phyloP scores from a whole-genome alignment of 2,329 filamentous ascomycete genomes.

The Stemphylium lycopersici region DNA sequence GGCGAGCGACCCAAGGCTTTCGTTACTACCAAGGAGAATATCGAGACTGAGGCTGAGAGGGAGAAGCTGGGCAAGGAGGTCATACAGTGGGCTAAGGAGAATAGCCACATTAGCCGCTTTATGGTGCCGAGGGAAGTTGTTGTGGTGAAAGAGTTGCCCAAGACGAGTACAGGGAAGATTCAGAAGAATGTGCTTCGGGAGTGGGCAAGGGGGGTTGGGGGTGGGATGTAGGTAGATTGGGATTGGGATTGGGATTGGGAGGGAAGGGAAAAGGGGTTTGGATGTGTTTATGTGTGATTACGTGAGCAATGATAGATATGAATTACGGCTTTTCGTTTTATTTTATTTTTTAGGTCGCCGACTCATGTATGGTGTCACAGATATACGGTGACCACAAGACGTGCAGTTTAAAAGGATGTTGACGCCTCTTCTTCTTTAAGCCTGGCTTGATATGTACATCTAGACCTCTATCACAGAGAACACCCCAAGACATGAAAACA shows the following conservation, averaged over 20 bases:
- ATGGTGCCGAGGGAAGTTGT: constrained; percentile 81
- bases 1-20: constrained; percentile 96
- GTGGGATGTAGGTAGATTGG: neutral
- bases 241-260: neutral
- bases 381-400: too few species aligned
- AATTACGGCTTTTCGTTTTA: too few species aligned
- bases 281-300: too few species aligned
- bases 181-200: constrained; percentile 91
- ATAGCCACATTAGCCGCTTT: constrained; percentile 83
- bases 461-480: too few species aligned
- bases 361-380: too few species aligned
- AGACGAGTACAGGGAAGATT: constrained; percentile 96
- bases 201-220: constrained; percentile 67
- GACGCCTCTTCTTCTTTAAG: too few species aligned
- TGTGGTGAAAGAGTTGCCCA: constrained; percentile 85
- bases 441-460: too few species aligned
- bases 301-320: too few species aligned
- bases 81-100: constrained; percentile 83
- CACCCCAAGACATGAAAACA: too few species aligned
- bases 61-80: constrained; percentile 70
- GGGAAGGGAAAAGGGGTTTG: neutral
- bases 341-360: too few species aligned
- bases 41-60: constrained; percentile 45
- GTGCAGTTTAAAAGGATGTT: too few species aligned
- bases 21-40: constrained; percentile 71